A percentile compares a stretch with the other conserved stretches of the same genome.
Conservation (phyloP, 352 stramenopile species). For the Globisporangium uncinulatum region DNA sequence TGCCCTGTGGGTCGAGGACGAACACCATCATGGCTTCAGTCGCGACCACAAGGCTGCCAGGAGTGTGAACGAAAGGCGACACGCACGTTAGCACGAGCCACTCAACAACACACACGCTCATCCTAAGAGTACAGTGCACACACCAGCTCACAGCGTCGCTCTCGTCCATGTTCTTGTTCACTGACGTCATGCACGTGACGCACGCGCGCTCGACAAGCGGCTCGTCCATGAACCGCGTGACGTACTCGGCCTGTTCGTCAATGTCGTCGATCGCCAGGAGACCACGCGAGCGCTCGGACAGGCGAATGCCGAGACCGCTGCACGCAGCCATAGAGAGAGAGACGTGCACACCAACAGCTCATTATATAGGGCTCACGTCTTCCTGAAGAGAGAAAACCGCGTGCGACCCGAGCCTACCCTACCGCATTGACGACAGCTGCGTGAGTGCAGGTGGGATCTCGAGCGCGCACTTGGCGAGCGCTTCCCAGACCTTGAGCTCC, state of each 20-base stretch:
- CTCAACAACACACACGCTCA: not conserved
- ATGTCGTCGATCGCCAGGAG: constrained; percentile 79
- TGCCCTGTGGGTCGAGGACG: constrained; percentile 70
- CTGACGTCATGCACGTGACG: constrained; percentile 85
- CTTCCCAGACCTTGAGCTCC: constrained; percentile 69
- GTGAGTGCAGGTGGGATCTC: constrained; percentile 61
- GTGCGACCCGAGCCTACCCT: not conserved
- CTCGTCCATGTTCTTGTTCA: constrained; percentile 88
- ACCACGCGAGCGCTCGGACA: constrained; percentile 65
- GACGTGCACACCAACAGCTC: not conserved
- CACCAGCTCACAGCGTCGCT: constrained; percentile 71
- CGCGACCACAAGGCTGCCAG: constrained; percentile 67
- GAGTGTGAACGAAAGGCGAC: too few species aligned
- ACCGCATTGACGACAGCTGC: constrained; percentile 63
- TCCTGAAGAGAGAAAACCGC: too few species aligned
- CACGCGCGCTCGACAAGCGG: constrained; percentile 58
- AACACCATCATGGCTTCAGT: constrained; percentile 83
- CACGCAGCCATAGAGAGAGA: not conserved
- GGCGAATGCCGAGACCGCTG: constrained; percentile 53
- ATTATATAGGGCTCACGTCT: too few species aligned
- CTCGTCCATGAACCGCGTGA: constrained; percentile 77
- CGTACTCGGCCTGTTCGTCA: constrained; percentile 77
- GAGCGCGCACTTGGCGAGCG: constrained; percentile 57
- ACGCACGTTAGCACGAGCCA: not conserved
- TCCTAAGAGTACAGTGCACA: not conserved